A percentile compares a stretch with the other conserved stretches of the same genome.
Conservation (phyloP, 2,329 filamentous ascomycete species). For the Geosmithia putterillii region DNA sequence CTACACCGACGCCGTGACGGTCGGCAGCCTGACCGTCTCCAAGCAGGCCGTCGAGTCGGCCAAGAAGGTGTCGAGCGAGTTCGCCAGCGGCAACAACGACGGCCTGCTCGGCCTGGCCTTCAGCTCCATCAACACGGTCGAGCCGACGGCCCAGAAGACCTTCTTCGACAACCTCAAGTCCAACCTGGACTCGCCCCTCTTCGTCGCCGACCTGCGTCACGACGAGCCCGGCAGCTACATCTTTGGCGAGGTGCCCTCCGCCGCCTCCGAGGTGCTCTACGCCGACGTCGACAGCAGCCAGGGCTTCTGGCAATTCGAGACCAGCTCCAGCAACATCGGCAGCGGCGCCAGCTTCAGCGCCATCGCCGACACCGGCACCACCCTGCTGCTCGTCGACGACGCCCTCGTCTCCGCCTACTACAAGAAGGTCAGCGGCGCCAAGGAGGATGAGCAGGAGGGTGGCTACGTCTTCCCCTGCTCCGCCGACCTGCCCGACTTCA, state of each 20-base stretch:
- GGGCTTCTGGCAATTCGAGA: conserved; percentile 48
- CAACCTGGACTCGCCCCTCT: conserved; percentile 15
- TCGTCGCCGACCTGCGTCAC: conserved; percentile 21
- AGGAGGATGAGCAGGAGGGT: conserved; percentile 28
- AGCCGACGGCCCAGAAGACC: conserved; percentile 16
- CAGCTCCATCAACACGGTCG: conserved; percentile 18
- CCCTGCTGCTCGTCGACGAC: conserved; percentile 47
- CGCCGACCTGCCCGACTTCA: conserved; percentile 30
- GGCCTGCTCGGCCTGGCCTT: conserved; percentile 22
- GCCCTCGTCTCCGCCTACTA: conserved; percentile 47
- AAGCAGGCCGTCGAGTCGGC: conserved; percentile 56
- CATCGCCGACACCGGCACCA: conserved; percentile 62
- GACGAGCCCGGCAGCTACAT: conserved; percentile 22
- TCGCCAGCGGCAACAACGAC: conserved; percentile 14
- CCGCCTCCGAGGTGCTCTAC: conserved; percentile 2
- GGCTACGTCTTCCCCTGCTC: conserved; percentile 48
- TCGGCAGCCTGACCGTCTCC: conserved; percentile 46
- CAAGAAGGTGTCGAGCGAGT: conserved; percentile 32
- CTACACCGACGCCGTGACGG: conserved; percentile 50
- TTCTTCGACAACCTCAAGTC: conserved; percentile 21
- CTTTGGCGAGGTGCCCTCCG: conserved; percentile 38
- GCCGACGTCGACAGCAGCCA: conserved; percentile 21
- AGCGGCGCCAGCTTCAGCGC: conserved; percentile 22
- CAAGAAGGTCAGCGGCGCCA: conserved; percentile 36
- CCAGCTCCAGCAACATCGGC: conserved; percentile 15